Base-by-base conservation (phyloP, 257 asterid species). In the Cinchona pubescens region DNA sequence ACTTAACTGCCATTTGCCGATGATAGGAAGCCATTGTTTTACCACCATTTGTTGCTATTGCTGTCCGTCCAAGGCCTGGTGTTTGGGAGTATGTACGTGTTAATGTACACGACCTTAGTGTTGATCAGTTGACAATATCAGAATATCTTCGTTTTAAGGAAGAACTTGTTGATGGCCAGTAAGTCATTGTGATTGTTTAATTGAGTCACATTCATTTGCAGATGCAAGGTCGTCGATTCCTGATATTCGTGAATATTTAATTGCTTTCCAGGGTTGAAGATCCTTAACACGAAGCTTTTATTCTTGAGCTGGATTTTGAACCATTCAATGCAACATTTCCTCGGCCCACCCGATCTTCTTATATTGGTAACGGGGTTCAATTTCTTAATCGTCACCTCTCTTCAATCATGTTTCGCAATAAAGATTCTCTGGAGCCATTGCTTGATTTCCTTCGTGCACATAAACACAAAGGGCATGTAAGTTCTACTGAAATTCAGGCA, bases 31-130 rank as follows among this genome's bases (percentile, higher is more conserved):
- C 97, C 23, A 93, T 95, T 65, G 89, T 95, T 69, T 59, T 92
- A 69, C 99, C 99, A 34, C 99, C 99, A 34, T 95, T 95, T 78
- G 99, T 95, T 81, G 97, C 96, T 65, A 61, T 95, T 60, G 96
- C 99, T 65, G 73, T 95, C 75, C 91, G 99, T 25, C 99, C 99
- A 30, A 88, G 99, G 86, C 99, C 99, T 29, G 99, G 99, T 61
- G 99, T 95, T 76, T 95, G 99, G 99, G 99, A 92, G 73, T 91
- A 75, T 63, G 96, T 95, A 43, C 97, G 98, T n/a, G 93, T 95
- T 58, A 92, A 95, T 74, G 99, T 90, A 14, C 69, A 80, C 73
- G 96, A 95, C 69, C 94, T 95, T 64, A 88, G 90, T 25, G 98
- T 92, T 18, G 99, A 95, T 75, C 96, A 95, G 87, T 80, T 95